Conservation (phyloP, 2,329 filamentous ascomycete genomes). For the Akanthomyces uredinophilus region DNA sequence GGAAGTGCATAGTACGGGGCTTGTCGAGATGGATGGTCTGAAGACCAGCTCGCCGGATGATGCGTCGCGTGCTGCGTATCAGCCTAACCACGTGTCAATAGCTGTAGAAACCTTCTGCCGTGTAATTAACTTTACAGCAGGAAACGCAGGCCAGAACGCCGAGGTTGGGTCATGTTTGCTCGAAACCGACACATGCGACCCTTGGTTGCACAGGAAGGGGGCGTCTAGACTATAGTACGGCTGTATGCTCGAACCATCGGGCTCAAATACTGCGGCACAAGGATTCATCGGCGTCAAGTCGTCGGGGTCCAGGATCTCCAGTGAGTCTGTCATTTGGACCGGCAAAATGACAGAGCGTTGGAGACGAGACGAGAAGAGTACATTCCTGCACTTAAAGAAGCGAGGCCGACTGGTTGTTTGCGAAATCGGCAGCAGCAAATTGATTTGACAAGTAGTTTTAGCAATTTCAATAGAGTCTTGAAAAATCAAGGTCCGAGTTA, state of each 20-base stretch:
- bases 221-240: neutral
- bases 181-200: neutral
- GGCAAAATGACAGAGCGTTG: neutral
- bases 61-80: neutral
- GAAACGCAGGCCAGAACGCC: neutral
- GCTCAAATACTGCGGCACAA: conserved; percentile 3
- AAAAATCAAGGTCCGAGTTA: neutral
- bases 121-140: neutral
- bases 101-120: neutral
- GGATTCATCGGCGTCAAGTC: neutral
- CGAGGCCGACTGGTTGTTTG: neutral
- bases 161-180: neutral
- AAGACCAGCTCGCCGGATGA: neutral
- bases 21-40: neutral
- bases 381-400: neutral
- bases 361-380: neutral
- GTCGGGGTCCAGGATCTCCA: neutral
- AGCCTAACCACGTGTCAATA: neutral
- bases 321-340: neutral
- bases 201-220: conserved; percentile 1
- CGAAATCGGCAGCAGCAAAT: neutral
- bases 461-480: neutral
- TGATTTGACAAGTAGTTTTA: neutral
- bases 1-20: neutral
- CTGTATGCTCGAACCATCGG: neutral